Evolutionary conservation across 257 asterid genomes (phyloP).

Genomic region (Prunella vulgaris): DNA sequence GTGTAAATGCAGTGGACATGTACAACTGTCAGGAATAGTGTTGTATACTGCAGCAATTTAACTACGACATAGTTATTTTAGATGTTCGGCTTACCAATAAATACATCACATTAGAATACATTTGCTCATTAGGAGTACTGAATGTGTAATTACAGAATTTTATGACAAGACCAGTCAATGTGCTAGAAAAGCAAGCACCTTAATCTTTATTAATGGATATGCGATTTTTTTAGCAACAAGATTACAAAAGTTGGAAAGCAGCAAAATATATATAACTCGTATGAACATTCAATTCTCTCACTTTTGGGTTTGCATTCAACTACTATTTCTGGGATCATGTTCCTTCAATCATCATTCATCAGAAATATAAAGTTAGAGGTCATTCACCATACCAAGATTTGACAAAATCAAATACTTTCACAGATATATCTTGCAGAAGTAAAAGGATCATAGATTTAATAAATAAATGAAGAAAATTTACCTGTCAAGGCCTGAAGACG

Average conservation of each 20-base stretch:
- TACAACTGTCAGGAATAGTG: not conserved
- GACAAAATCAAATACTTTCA: not conserved
- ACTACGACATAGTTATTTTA: not conserved
- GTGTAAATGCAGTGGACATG: not conserved
- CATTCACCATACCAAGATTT: constrained; percentile 5
- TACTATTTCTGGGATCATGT: not conserved
- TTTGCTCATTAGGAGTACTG: constrained; percentile 1
- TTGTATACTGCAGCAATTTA: not conserved
- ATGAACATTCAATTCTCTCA: not conserved
- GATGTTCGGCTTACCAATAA: not conserved
- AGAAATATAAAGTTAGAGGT: not conserved
- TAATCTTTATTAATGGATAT: not conserved
- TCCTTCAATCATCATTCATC: constrained; percentile 9
- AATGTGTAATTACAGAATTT: not conserved
- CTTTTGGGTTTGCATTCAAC: constrained; percentile 1
- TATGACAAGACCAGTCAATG: not conserved
- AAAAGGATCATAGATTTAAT: not conserved
- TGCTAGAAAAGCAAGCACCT: not conserved
- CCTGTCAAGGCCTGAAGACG: constrained; percentile 79
- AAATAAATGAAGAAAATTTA: constrained; percentile 19
- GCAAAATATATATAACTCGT: not conserved
- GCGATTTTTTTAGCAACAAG: not conserved
- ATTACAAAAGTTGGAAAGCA: not conserved
- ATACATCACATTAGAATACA: not conserved
- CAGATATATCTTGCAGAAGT: not conserved